These are phyloP conservation scores for Lasiosphaeria ovina DNA, from an alignment of 495 filamentous ascomycete species.

Conservation along the genomic window DNA sequence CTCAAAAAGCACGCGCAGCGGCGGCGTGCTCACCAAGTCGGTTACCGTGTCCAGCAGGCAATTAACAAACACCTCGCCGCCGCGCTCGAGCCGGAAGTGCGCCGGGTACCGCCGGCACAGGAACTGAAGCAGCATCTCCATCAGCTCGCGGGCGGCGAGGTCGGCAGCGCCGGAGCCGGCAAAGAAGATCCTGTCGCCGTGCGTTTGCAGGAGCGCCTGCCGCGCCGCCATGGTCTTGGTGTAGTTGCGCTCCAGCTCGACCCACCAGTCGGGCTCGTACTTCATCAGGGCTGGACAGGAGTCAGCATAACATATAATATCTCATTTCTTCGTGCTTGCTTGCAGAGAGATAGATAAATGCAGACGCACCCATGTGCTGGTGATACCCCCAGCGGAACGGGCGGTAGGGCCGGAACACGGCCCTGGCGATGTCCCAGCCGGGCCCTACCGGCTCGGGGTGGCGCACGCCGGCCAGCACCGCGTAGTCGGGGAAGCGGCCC, in stretches of 20 bases:
- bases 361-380: slow-evolving; percentile 85
- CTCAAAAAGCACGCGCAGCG: slow-evolving; percentile 71
- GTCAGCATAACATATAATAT: neutral
- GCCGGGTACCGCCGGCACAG: slow-evolving; percentile 75
- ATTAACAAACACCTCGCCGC: slow-evolving; percentile 67
- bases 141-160: slow-evolving; percentile 80
- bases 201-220: slow-evolving; percentile 60
- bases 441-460: slow-evolving; percentile 62
- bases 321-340: neutral
- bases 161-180: slow-evolving; percentile 70
- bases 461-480: slow-evolving; percentile 73
- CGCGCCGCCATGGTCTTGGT: slow-evolving; percentile 67
- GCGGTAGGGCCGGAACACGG: slow-evolving; percentile 67
- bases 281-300: slow-evolving; percentile 65
- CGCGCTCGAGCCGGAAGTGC: slow-evolving; percentile 64
- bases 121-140: slow-evolving; percentile 87
- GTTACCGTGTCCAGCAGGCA: slow-evolving; percentile 64
- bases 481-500: slow-evolving; percentile 83
- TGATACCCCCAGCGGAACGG: slow-evolving; percentile 88
- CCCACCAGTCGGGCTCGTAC: slow-evolving; percentile 84
- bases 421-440: slow-evolving; percentile 62
- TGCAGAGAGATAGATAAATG: neutral
- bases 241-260: slow-evolving; percentile 83
- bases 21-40: slow-evolving; percentile 60
- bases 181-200: slow-evolving; percentile 65